Evolutionary conservation across 495 filamentous ascomycete genomes (phyloP).

Genomic region (Neurospora intermedia): DNA sequence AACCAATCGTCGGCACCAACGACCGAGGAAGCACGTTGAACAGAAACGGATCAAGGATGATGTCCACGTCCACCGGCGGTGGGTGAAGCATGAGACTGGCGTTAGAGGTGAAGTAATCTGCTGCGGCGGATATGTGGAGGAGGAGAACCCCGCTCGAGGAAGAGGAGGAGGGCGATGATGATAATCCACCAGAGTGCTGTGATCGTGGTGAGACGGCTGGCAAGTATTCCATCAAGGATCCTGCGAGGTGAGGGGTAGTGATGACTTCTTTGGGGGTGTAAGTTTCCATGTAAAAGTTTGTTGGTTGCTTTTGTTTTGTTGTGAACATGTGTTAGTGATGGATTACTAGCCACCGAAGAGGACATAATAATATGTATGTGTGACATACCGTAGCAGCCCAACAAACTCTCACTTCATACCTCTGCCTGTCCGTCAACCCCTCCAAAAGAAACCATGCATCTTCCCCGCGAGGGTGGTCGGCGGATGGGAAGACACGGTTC

Average conservation of each 20-base stretch:
- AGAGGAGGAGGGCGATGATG: conserved; percentile 28
- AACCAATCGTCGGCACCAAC: conserved; percentile 53
- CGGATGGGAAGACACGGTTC: conserved; percentile 53
- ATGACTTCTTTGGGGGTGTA: conserved; percentile 49
- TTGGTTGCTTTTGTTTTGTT: conserved; percentile 61
- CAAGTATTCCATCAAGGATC: conserved; percentile 54
- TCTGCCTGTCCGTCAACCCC: conserved; percentile 54
- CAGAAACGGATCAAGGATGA: conserved; percentile 83
- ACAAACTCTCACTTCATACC: conserved; percentile 89
- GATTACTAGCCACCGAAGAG: no score
- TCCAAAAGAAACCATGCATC: conserved; percentile 80
- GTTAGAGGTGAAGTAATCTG: conserved; percentile 74
- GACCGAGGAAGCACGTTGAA: conserved; percentile 62
- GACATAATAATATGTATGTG: no score
- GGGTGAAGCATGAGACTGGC: conserved; percentile 63
- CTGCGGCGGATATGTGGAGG: conserved; percentile 62
- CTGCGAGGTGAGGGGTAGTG: conserved; percentile 47
- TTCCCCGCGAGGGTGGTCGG: conserved; percentile 41
- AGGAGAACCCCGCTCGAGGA: conserved; percentile 53
- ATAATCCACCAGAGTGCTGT: not conserved
- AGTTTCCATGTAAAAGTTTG: conserved; percentile 58
- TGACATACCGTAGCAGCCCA: conserved; percentile 64
- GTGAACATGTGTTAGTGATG: conserved; percentile 2
- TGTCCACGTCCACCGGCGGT: conserved; percentile 65
- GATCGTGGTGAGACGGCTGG: not conserved